Conservation (phyloP, 163 green algal species). For the Picocystis sp. region DNA sequence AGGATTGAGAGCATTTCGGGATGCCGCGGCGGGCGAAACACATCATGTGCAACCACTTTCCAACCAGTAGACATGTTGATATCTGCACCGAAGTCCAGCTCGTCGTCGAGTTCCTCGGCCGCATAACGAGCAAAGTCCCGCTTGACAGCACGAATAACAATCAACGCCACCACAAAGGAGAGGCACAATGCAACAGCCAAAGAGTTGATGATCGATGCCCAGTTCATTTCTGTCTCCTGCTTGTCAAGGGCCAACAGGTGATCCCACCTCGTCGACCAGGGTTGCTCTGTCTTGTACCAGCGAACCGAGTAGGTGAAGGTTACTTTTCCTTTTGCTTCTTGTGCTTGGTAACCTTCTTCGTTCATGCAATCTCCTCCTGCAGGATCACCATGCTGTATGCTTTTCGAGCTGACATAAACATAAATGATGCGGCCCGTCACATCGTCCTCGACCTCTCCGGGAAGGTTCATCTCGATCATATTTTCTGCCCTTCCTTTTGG, state of each 20-base stretch:
- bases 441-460: no score
- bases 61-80: constrained; percentile 14
- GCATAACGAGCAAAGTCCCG: constrained; percentile 72
- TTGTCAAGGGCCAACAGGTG: constrained; percentile 78
- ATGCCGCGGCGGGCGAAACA: constrained; percentile 65
- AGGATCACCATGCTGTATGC: no score
- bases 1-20: constrained; percentile 35
- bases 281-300: constrained; percentile 28
- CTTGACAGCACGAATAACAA: constrained; percentile 83
- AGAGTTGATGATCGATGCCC: constrained; percentile 90
- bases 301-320: no score
- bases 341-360: no score
- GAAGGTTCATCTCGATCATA: no score
- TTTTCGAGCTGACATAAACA: no score
- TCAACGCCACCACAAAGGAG: constrained; percentile 80
- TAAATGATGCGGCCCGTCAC: no score
- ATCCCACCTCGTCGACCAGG: constrained; percentile 84
- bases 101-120: constrained; percentile 40
- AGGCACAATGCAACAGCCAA: constrained; percentile 86
- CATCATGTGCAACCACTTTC: constrained; percentile 42
- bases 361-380: no score
- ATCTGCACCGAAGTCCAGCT: constrained; percentile 3
- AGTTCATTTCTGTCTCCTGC: constrained; percentile 47
- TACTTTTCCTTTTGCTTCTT: no score
- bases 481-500: no score